These are phyloP conservation scores for Irpex sp. DNA, from an alignment of 1,284 basidiomycete genomes.

Conservation along the genomic window DNA sequence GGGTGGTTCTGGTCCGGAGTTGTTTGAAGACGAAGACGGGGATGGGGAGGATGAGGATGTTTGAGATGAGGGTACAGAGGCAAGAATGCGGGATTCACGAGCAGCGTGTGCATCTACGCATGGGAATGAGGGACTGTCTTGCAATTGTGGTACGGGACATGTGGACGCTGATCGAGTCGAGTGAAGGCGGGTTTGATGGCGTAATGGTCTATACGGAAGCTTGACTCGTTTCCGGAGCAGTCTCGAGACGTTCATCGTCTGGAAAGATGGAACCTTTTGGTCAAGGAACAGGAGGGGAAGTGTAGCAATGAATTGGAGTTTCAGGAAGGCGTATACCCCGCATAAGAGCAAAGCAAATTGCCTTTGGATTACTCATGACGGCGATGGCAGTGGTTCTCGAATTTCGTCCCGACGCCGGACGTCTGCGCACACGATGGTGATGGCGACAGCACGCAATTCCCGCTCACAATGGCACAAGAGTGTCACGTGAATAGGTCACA, in stretches of 20 bases:
- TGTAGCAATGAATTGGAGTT: neutral
- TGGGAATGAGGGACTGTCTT: conserved; percentile 46
- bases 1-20: conserved; percentile 69
- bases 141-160: conserved; percentile 22
- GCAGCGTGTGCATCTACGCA: conserved; percentile 75
- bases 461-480: neutral
- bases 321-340: neutral
- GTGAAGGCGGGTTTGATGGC: conserved; percentile 14
- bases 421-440: neutral
- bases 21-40: conserved; percentile 11
- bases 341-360: neutral
- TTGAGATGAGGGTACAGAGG: conserved; percentile 18
- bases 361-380: neutral
- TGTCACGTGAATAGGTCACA: neutral
- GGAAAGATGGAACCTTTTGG: neutral
- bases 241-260: conserved; percentile 19
- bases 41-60: conserved; percentile 20
- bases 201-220: conserved; percentile 9
- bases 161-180: conserved; percentile 24
- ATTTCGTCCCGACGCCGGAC: neutral
- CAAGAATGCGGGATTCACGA: conserved; percentile 51
- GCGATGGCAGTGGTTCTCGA: neutral
- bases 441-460: neutral
- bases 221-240: conserved; percentile 17
- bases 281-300: conserved; percentile 4